Base-by-base conservation (phyloP, 2,329 filamentous ascomycete species). In the Arachnopeziza araneosa region DNA sequence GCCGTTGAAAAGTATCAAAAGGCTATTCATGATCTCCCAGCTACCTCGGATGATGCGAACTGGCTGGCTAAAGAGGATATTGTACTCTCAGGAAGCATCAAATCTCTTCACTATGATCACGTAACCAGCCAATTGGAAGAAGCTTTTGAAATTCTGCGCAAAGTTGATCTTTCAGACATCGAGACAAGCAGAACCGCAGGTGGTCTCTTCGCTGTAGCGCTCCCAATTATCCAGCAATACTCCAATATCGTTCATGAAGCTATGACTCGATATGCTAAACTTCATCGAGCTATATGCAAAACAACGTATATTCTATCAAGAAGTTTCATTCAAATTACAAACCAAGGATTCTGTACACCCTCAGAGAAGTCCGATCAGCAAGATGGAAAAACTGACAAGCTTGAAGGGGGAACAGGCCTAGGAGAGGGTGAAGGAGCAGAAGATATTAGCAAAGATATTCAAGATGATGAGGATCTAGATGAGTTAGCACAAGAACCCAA, bases 381-480 rank as follows among this genome's bases (percentile, higher is more conserved):
- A 59, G 81, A 85, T 55, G 85, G 84, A 22, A 83, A 90, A 61
- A 82, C 84, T 24, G 90, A 93, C 14, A 89, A 96, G 68, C 79
- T 97, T 30, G 93, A 99, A 74, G 86, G 86, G 48, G 96, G 96
- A 19, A 98, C 93, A 12, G 96, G 95, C 36, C 85, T 99, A 24
- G 96, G 95, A 22, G 95, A 97, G 52, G 96, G 95, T 12, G 90
- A 97, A 74, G 96, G 93, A 21, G 93, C 89, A 4, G 93, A 99
- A 72, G 93, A 99, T 74, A 98, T 99, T 65, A 98, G 93, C 75
- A 98, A 99, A 72, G 95, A 99, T 70, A 89, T 99, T 53, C 86
- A 90, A 64, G 88, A 93, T 19, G 93, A 99, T 62, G 95, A 99
- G 73, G 93, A 99, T 71, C 78, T 99, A 4, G 86, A 90, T 0